A percentile compares a stretch with the other conserved stretches of the same genome.
Evolutionary conservation across 2,329 filamentous ascomycete genomes (phyloP).

Genomic region (Aspergillus felis): DNA sequence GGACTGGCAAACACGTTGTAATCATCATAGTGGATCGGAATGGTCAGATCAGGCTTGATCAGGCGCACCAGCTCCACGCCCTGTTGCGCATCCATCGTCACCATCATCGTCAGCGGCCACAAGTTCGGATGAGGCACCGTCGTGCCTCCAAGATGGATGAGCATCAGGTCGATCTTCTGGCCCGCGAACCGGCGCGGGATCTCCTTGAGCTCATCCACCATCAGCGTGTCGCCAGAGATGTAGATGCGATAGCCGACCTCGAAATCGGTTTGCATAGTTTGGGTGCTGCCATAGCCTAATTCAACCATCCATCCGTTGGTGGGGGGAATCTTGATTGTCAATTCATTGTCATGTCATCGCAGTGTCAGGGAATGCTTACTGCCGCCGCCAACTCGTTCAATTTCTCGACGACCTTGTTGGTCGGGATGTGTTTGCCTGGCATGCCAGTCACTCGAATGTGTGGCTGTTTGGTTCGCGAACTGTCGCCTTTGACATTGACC

Average conservation of each 20-base stretch:
- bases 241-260: conserved; percentile 57
- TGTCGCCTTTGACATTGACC: conserved; percentile 36
- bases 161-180: conserved; percentile 61
- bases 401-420: conserved; percentile 35
- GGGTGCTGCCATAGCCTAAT: conserved; percentile 46
- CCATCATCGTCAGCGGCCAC: conserved; percentile 64
- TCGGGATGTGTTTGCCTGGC: conserved; percentile 62
- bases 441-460: conserved; percentile 58
- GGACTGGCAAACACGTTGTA: conserved; percentile 60
- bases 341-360: neutral
- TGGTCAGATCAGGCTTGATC: conserved; percentile 58
- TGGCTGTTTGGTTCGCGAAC: conserved; percentile 25
- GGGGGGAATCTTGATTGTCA: conserved; percentile 49
- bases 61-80: conserved; percentile 58
- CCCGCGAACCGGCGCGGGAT: conserved; percentile 55
- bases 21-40: conserved; percentile 63
- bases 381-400: conserved; percentile 48
- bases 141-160: conserved; percentile 63
- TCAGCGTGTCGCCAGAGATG: conserved; percentile 63
- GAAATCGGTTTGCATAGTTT: conserved; percentile 26
- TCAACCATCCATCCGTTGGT: conserved; percentile 67
- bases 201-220: conserved; percentile 59
- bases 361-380: conserved; percentile 21
- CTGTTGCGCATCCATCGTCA: conserved; percentile 65
- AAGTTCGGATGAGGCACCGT: conserved; percentile 58